These are phyloP conservation scores for Paecilomyces variotii DNA, from an alignment of 2,329 filamentous ascomycete genomes.

Conservation along the genomic window DNA sequence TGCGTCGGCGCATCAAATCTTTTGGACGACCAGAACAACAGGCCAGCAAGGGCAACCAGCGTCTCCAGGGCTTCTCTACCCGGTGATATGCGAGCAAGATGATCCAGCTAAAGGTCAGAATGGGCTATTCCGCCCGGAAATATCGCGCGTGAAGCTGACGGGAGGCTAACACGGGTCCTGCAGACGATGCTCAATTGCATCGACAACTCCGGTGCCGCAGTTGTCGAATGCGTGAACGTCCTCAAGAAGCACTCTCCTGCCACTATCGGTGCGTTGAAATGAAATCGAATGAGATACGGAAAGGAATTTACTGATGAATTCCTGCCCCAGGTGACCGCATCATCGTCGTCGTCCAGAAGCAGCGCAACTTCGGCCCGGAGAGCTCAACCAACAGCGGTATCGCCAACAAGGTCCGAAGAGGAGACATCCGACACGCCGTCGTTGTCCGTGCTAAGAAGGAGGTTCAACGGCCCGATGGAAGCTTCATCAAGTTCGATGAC, in stretches of 20 bases:
- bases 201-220: constrained; percentile 96
- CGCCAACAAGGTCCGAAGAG: constrained; percentile 89
- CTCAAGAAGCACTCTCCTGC: constrained; percentile 80
- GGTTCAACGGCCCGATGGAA: constrained; percentile 78
- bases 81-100: constrained; percentile 50
- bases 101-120: constrained; percentile 75
- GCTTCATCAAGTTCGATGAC: constrained; percentile 87
- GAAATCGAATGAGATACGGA: not conserved
- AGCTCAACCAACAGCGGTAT: constrained; percentile 64
- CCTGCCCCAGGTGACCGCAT: constrained; percentile 72
- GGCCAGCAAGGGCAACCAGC: not conserved
- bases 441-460: constrained; percentile 88
- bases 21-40: constrained; percentile 6
- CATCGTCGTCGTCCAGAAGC: constrained; percentile 95
- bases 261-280: constrained; percentile 63
- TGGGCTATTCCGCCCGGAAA: not conserved
- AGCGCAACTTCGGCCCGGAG: constrained; percentile 67
- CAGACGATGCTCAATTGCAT: constrained; percentile 98
- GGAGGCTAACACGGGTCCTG: not conserved
- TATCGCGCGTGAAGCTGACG: not conserved
- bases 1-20: constrained; percentile 11
- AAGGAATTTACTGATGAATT: not conserved
- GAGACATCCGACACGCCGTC: constrained; percentile 92
- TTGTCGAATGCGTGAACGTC: constrained; percentile 93
- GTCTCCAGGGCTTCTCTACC: constrained; percentile 10